These are phyloP conservation scores for Lenwebbia sp. DNA, from an alignment of 345 rosid genomes.

Conservation along the genomic window DNA sequence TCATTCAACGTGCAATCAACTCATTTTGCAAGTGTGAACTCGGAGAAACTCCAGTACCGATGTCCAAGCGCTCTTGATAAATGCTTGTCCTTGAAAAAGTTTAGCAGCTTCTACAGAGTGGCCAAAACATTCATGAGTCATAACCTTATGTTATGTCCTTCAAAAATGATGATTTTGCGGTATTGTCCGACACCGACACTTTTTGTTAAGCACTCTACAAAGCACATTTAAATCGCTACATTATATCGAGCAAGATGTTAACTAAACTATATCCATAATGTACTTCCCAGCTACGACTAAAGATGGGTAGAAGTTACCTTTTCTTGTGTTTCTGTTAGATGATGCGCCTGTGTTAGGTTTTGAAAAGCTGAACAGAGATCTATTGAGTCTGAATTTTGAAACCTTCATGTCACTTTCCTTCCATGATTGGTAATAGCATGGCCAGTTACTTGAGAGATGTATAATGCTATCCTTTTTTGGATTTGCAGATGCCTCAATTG, in stretches of 20 bases:
- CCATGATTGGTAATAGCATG: background rate
- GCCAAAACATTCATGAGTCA: background rate
- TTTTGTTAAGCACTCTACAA: background rate
- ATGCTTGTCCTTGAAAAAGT: background rate
- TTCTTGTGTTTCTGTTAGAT: background rate
- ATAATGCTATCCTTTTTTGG: slow-evolving; percentile 5
- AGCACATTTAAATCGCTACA: background rate
- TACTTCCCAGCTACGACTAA: no score
- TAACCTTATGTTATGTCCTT: background rate
- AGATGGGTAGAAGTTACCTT: background rate
- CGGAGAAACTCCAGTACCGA: background rate
- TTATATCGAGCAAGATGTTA: no score
- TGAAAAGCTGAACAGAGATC: background rate
- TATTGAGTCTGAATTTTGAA: background rate
- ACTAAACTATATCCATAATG: no score
- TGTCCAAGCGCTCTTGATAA: background rate
- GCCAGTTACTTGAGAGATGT: background rate
- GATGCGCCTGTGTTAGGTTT: background rate
- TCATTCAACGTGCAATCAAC: background rate
- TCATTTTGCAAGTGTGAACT: background rate
- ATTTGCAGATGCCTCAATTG: slow-evolving; percentile 75
- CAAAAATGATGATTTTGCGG: no score
- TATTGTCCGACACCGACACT: no score
- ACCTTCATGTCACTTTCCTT: background rate
- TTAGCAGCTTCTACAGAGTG: background rate